Evolutionary conservation across 805 yeast genomes (phyloP).

Genomic region (Candida qinlingensis): DNA sequence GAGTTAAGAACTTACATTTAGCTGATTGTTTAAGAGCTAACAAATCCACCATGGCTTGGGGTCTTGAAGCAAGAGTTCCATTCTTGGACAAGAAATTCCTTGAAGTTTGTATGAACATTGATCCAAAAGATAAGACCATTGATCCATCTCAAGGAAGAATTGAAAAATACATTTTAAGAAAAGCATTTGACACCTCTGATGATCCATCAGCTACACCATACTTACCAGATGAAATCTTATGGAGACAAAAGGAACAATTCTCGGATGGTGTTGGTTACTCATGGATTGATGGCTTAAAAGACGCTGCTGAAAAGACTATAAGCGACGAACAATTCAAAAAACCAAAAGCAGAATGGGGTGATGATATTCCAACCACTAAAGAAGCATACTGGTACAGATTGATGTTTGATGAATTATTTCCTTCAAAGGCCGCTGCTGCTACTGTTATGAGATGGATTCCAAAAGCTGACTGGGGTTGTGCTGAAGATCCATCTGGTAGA

Average conservation of each 20-base stretch:
- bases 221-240: conserved; percentile 91
- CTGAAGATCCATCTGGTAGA: conserved; percentile 98
- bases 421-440: conserved; percentile 84
- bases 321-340: conserved; percentile 85
- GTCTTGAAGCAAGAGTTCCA: conserved; percentile 98
- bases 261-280: conserved; percentile 99
- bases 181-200: conserved; percentile 92
- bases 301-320: conserved; percentile 81
- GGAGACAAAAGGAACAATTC: conserved; percentile 99
- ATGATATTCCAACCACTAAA: conserved; percentile 91
- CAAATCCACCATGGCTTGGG: conserved; percentile 99
- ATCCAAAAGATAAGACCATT: conserved; percentile 89
- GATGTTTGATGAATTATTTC: conserved; percentile 91
- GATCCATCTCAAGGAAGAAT: conserved; percentile 65
- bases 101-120: conserved; percentile 89
- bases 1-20: conserved; percentile 95
- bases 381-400: conserved; percentile 99
- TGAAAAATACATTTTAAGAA: conserved; percentile 94
- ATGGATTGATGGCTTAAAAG: conserved; percentile 98
- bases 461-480: conserved; percentile 99
- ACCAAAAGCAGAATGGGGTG: conserved; percentile 96
- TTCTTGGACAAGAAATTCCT: conserved; percentile 93
- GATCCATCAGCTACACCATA: conserved; percentile 77
- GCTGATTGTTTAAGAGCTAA: conserved; percentile 98
- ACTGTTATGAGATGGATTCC: conserved; percentile 99